These are phyloP conservation scores for Gliomastix tumulicola DNA, from an alignment of 2,329 filamentous ascomycete species.

Conservation along the genomic window DNA sequence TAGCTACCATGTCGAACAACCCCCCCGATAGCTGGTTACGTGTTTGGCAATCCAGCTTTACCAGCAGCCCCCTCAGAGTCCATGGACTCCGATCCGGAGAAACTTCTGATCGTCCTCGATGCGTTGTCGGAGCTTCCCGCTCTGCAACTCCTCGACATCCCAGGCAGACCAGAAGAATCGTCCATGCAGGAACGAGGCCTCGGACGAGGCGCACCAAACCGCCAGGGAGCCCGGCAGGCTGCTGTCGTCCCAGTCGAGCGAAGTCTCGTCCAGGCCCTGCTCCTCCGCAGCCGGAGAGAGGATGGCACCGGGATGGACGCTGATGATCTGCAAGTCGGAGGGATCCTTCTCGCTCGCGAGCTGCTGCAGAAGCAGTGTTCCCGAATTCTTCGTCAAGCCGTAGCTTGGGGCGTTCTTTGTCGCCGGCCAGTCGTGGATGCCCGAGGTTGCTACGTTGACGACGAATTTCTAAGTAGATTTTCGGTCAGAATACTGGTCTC, in stretches of 20 bases:
- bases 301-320: constrained; percentile 13
- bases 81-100: neutral
- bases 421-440: constrained; percentile 16
- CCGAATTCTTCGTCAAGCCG: constrained; percentile 27
- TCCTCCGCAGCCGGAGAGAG: constrained; percentile 15
- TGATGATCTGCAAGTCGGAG: constrained; percentile 16
- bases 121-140: neutral
- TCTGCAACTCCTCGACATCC: constrained; percentile 1
- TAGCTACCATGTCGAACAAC: no score
- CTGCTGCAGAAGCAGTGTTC: constrained; percentile 25
- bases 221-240: neutral
- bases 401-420: constrained; percentile 16
- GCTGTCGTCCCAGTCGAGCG: neutral
- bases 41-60: no score
- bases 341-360: constrained; percentile 24
- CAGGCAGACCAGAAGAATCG: constrained; percentile 1
- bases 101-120: neutral
- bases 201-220: constrained; percentile 10
- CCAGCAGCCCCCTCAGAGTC: neutral
- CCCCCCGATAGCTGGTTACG: no score
- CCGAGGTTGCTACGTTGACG: no score
- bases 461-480: no score
- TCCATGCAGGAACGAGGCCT: constrained; percentile 1
- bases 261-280: constrained; percentile 10
- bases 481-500: no score